Percentiles rank a stretch among this genome's conserved stretches.
These are phyloP conservation scores for Penicillium thymicola DNA, from an alignment of 2,329 filamentous ascomycete species.

Conservation along the genomic window DNA sequence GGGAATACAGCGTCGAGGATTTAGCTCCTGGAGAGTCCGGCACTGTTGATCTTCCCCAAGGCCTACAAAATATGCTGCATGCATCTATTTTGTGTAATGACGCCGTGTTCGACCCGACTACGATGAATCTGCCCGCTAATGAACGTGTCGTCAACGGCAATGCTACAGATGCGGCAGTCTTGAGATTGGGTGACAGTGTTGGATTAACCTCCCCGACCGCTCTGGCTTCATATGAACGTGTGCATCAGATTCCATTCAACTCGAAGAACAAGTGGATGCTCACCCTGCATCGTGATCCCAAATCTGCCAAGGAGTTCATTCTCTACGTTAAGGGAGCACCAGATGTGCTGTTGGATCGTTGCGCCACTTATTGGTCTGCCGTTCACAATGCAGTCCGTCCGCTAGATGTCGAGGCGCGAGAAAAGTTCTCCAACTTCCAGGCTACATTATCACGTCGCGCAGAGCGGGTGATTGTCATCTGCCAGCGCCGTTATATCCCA, in stretches of 20 bases:
- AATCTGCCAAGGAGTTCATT: conserved; percentile 29
- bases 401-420: conserved; percentile 49
- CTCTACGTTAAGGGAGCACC: conserved; percentile 70
- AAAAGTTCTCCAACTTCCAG: conserved; percentile 59
- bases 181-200: conserved; percentile 67
- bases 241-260: conserved; percentile 72
- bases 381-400: conserved; percentile 53
- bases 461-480: conserved; percentile 67
- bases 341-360: conserved; percentile 66
- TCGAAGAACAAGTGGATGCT: conserved; percentile 85
- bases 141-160: conserved; percentile 69
- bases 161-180: conserved; percentile 71
- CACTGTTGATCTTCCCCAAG: conserved; percentile 27
- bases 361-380: conserved; percentile 57
- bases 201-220: conserved; percentile 57
- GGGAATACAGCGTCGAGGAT: conserved; percentile 20
- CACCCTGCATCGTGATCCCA: conserved; percentile 46
- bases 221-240: conserved; percentile 57
- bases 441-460: conserved; percentile 66
- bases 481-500: conserved; percentile 56
- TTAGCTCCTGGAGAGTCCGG: conserved; percentile 13
- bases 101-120: conserved; percentile 68
- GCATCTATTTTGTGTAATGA: conserved; percentile 70
- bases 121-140: conserved; percentile 55
- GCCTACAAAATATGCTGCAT: conserved; percentile 58